These are phyloP conservation scores for Ophiostoma ips DNA, from an alignment of 2,329 filamentous ascomycete species.

Conservation along the genomic window DNA sequence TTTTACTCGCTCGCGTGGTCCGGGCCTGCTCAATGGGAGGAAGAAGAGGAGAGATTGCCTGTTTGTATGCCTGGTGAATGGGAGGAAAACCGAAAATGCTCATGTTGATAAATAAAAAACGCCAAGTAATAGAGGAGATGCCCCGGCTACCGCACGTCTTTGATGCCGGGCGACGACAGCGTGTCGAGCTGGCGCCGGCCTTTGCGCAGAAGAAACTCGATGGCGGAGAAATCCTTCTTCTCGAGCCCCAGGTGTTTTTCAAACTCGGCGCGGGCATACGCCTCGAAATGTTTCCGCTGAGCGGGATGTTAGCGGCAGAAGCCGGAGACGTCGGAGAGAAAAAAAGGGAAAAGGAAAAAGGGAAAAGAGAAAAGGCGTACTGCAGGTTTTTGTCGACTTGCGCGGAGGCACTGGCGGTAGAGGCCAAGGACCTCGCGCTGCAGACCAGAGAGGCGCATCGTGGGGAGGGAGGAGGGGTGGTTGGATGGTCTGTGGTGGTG, in stretches of 20 bases:
- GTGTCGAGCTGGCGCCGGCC: constrained; percentile 69
- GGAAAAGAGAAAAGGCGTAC: constrained; percentile 28
- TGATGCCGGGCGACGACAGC: constrained; percentile 68
- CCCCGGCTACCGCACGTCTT: constrained; percentile 43
- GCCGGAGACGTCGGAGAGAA: constrained; percentile 24
- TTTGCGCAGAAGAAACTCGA: constrained; percentile 75
- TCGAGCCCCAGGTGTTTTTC: constrained; percentile 52
- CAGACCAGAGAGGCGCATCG: constrained; percentile 60
- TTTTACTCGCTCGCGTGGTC: constrained; percentile 26
- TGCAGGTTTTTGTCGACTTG: constrained; percentile 63
- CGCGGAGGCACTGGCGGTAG: constrained; percentile 75
- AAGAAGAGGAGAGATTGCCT: too few relatives aligned
- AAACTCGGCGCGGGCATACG: constrained; percentile 62
- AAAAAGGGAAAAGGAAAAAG: neutral
- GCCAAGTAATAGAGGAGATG: neutral
- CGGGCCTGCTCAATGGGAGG: constrained; percentile 12
- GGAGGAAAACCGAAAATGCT: too few relatives aligned
- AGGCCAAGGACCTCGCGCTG: constrained; percentile 77
- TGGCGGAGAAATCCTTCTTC: constrained; percentile 73
- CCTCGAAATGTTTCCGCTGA: constrained; percentile 35
- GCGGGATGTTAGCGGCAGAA: constrained; percentile 24
- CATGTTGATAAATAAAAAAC: too few relatives aligned
- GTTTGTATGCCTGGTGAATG: too few relatives aligned
- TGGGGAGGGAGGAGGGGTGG: too few relatives aligned
- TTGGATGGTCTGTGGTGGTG: too few relatives aligned